These are phyloP conservation scores for Blepharisma stoltei DNA, from an alignment of 73 alveolate genomes.

Conservation along the genomic window DNA sequence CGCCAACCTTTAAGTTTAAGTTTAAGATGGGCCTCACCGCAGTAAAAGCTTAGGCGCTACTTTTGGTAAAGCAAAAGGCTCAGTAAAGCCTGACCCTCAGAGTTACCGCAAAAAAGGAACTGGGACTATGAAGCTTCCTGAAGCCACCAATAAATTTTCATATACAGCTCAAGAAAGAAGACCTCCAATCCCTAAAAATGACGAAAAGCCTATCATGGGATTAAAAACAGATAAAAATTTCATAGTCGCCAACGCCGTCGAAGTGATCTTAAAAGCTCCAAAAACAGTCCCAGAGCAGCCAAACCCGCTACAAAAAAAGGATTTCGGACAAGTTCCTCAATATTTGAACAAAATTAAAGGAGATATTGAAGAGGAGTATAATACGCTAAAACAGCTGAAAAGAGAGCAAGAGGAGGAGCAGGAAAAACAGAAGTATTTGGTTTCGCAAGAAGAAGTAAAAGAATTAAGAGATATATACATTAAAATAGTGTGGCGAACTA, in stretches of 20 bases:
- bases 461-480: too few relatives aligned
- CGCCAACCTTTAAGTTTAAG: too few relatives aligned
- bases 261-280: conserved; percentile 91
- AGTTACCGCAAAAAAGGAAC: conserved; percentile 67
- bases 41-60: conserved; percentile 54
- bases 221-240: conserved; percentile 87
- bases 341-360: conserved; percentile 78
- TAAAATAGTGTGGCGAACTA: too few relatives aligned
- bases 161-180: conserved; percentile 54
- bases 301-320: conserved; percentile 76
- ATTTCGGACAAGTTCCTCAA: conserved; percentile 88
- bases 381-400: conserved; percentile 78
- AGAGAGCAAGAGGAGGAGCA: conserved; percentile 83
- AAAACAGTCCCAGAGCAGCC: conserved; percentile 63
- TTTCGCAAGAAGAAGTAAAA: conserved; percentile 81
- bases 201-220: conserved; percentile 94
- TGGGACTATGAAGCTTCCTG: conserved; percentile 55
- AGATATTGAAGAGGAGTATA: conserved; percentile 84
- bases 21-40: conserved; percentile 56
- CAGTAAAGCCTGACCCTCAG: conserved; percentile 70
- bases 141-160: conserved; percentile 19
- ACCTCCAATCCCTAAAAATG: conserved; percentile 88
- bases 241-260: conserved; percentile 96
- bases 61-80: conserved; percentile 77
- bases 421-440: conserved; percentile 80